These are phyloP conservation scores for Sisymbrium irio DNA, from an alignment of 345 rosid species.

Conservation along the genomic window DNA sequence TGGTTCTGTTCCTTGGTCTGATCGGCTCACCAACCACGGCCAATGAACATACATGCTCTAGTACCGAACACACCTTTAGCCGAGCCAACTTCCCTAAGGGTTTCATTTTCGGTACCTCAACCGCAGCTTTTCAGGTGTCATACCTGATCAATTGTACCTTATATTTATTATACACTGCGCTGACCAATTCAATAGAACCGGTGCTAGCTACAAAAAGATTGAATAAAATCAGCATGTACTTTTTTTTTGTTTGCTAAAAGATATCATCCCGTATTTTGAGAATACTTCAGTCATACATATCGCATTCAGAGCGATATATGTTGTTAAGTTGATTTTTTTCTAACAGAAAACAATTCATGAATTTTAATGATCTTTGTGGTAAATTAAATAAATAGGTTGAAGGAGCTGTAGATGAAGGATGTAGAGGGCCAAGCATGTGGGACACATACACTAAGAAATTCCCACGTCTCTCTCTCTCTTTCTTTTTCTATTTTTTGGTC, in stretches of 20 bases:
- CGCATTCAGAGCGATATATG: no score
- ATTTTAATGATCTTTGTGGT: slow-evolving; percentile 7
- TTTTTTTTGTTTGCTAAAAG: background rate
- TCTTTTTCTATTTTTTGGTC: background rate
- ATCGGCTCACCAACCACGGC: slow-evolving; percentile 13
- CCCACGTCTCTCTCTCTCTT: slow-evolving; percentile 27
- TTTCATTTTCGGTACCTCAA: slow-evolving; percentile 38
- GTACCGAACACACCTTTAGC: slow-evolving; percentile 27
- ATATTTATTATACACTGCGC: background rate
- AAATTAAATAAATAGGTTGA: slow-evolving; percentile 33
- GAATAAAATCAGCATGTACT: background rate
- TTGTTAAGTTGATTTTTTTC: background rate
- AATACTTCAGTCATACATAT: no score
- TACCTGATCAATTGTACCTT: background rate
- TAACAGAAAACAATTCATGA: background rate
- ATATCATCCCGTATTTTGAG: background rate
- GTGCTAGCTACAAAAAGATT: background rate
- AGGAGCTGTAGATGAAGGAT: slow-evolving; percentile 35
- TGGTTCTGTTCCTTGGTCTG: slow-evolving; percentile 19
- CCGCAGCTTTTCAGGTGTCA: slow-evolving; percentile 35
- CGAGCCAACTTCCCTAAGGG: slow-evolving; percentile 34
- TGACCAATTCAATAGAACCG: background rate
- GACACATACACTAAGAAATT: slow-evolving; percentile 32
- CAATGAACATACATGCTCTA: slow-evolving; percentile 20
- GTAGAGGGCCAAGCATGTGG: slow-evolving; percentile 43